phyloP scores from a whole-genome alignment of 495 filamentous ascomycete species.

The Astrothelium macrocarpum region DNA sequence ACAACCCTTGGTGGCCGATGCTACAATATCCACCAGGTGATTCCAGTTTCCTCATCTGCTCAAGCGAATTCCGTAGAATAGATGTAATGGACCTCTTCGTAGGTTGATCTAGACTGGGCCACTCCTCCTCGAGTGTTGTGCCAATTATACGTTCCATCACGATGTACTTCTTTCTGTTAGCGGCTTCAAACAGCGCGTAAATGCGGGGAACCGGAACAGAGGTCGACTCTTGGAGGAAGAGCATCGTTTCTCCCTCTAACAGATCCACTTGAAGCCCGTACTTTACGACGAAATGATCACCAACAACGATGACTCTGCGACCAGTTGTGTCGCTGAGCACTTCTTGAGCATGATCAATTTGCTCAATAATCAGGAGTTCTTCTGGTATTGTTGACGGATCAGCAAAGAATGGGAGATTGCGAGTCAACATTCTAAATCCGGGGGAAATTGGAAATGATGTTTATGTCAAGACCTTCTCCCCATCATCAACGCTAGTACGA shows the following conservation, averaged over 20 bases:
- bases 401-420: constrained; percentile 12
- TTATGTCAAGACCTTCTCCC: too few species aligned
- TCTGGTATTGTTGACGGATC: constrained; percentile 11
- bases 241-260: constrained; percentile 35
- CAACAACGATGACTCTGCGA: constrained; percentile 15
- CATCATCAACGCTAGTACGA: too few species aligned
- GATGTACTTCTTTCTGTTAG: constrained; percentile 24
- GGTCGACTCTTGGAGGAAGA: constrained; percentile 30
- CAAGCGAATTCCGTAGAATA: constrained; percentile 27
- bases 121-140: constrained; percentile 27
- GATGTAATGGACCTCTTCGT: constrained; percentile 28
- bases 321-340: constrained; percentile 6
- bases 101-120: constrained; percentile 24
- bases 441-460: not conserved
- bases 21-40: constrained; percentile 32
- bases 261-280: constrained; percentile 29
- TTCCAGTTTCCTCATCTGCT: constrained; percentile 30
- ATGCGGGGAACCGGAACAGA: constrained; percentile 30
- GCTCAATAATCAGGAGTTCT: constrained; percentile 11
- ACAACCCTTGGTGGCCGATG: constrained; percentile 26
- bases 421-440: constrained; percentile 6
- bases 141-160: constrained; percentile 34
- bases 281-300: constrained; percentile 34
- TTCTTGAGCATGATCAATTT: constrained; percentile 13
- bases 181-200: constrained; percentile 31